Evolutionary conservation across 2,329 filamentous ascomycete genomes (phyloP).

Genomic region (Fusarium sp.): DNA sequence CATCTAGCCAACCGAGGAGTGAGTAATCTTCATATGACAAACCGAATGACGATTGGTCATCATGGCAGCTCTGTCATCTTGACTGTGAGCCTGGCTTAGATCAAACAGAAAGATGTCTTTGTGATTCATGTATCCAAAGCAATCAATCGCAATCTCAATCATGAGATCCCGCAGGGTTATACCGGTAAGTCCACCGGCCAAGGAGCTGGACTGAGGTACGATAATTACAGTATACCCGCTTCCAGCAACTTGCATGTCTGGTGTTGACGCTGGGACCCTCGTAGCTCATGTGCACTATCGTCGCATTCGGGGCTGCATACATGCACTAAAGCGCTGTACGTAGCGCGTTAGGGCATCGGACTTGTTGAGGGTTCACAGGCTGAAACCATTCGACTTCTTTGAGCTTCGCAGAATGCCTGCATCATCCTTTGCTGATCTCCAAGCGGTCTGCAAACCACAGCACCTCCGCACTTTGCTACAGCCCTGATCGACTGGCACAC

Average conservation of each 20-base stretch:
- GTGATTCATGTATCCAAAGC: slow-evolving; percentile 3
- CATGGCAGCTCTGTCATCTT: not conserved
- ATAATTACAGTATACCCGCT: slow-evolving; percentile 22
- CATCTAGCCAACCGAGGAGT: slow-evolving; percentile 1
- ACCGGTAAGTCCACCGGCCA: slow-evolving; percentile 19
- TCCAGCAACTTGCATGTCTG: slow-evolving; percentile 44
- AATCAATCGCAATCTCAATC: not conserved
- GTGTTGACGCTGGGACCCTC: slow-evolving; percentile 34
- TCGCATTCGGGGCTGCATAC: slow-evolving; percentile 38
- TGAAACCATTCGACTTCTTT: slow-evolving; percentile 39
- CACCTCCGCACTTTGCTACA: slow-evolving; percentile 35
- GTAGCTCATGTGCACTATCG: slow-evolving; percentile 16
- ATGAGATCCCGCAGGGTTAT: slow-evolving; percentile 1
- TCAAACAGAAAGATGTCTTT: not conserved
- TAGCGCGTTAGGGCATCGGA: slow-evolving; percentile 41
- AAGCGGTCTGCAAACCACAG: slow-evolving; percentile 41
- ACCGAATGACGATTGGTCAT: not conserved
- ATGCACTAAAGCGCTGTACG: slow-evolving; percentile 40
- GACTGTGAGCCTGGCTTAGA: not conserved
- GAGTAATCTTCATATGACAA: slow-evolving; percentile 5
- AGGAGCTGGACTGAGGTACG: slow-evolving; percentile 9
- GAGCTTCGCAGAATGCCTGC: slow-evolving; percentile 35
- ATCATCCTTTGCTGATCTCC: slow-evolving; percentile 43
- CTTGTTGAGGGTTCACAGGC: slow-evolving; percentile 43
- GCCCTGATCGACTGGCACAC: slow-evolving; percentile 19